phyloP scores from a whole-genome alignment of 2,329 filamentous ascomycete species.

The Chrysoporthe puriensis region DNA sequence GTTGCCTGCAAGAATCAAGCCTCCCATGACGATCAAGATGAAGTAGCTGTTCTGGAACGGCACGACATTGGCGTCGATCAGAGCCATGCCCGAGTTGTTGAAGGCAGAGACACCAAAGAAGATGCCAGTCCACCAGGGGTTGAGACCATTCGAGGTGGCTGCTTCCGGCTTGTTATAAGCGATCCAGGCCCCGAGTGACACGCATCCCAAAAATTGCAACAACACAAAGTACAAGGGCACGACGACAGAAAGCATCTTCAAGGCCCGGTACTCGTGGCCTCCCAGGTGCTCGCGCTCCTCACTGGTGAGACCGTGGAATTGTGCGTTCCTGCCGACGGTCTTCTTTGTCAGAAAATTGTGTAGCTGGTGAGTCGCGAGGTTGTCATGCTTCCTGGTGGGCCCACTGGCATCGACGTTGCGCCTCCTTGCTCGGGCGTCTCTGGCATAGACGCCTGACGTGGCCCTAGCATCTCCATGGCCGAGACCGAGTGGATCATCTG shows the following conservation, averaged over 20 bases:
- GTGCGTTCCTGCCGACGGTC: conserved; percentile 48
- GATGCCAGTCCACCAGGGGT: conserved; percentile 70
- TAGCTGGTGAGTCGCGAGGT: conserved; percentile 33
- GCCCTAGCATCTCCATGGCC: conserved; percentile 15
- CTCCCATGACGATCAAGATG: conserved; percentile 56
- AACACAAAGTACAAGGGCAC: conserved; percentile 54
- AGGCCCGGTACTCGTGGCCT: conserved; percentile 56
- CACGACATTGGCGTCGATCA: conserved; percentile 68
- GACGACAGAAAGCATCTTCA: conserved; percentile 52
- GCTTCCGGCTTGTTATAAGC: conserved; percentile 52
- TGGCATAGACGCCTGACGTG: conserved; percentile 7
- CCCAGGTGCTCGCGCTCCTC: conserved; percentile 54
- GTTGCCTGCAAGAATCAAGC: conserved; percentile 66
- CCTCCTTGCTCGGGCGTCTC: background rate
- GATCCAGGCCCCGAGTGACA: conserved; percentile 57
- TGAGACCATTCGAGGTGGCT: conserved; percentile 58
- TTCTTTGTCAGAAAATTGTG: conserved; percentile 36
- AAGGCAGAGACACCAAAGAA: conserved; percentile 61
- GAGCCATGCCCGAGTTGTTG: conserved; percentile 71
- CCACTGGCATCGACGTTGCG: conserved; percentile 5
- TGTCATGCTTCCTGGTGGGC: conserved; percentile 3
- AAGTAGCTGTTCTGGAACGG: conserved; percentile 59
- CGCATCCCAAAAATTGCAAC: conserved; percentile 45
- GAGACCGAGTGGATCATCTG: background rate
- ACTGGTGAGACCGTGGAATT: conserved; percentile 52